phyloP scores from a whole-genome alignment of 345 rosid genomes.

The Murraya paniculata region DNA sequence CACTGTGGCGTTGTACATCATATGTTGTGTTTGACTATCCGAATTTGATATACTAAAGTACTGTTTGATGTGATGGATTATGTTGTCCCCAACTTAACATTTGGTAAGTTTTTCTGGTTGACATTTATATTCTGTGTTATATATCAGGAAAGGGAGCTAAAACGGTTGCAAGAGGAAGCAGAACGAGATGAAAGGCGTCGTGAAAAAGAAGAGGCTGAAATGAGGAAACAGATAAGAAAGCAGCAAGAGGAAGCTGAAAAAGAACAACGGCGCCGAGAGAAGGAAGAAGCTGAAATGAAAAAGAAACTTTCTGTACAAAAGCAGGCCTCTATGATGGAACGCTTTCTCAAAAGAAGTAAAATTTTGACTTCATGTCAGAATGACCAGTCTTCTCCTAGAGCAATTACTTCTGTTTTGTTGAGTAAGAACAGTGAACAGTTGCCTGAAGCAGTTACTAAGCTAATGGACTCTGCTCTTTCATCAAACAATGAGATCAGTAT shows the following conservation, averaged over 20 bases:
- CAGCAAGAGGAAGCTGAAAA: slow-evolving; percentile 80
- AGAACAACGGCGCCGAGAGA: slow-evolving; percentile 66
- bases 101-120: slow-evolving; percentile 1
- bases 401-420: slow-evolving; percentile 16
- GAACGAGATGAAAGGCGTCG: slow-evolving; percentile 50
- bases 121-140: not conserved
- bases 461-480: slow-evolving; percentile 59
- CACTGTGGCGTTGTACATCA: not conserved
- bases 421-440: slow-evolving; percentile 31
- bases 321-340: slow-evolving; percentile 93
- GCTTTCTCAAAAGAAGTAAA: slow-evolving; percentile 68
- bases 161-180: slow-evolving; percentile 55
- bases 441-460: slow-evolving; percentile 36
- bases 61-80: not conserved
- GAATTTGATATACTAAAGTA: no score
- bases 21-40: not conserved
- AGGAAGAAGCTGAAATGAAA: slow-evolving; percentile 71
- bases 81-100: not conserved
- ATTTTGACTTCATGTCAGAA: slow-evolving; percentile 28
- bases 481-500: slow-evolving; percentile 39
- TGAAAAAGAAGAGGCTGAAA: slow-evolving; percentile 66
- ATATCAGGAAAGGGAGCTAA: slow-evolving; percentile 70
- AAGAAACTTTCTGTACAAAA: slow-evolving; percentile 54
- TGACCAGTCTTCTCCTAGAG: slow-evolving; percentile 32
- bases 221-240: slow-evolving; percentile 53